These are phyloP conservation scores for Metschnikowia colocasiae DNA, from an alignment of 805 yeast species.

Conservation along the genomic window DNA sequence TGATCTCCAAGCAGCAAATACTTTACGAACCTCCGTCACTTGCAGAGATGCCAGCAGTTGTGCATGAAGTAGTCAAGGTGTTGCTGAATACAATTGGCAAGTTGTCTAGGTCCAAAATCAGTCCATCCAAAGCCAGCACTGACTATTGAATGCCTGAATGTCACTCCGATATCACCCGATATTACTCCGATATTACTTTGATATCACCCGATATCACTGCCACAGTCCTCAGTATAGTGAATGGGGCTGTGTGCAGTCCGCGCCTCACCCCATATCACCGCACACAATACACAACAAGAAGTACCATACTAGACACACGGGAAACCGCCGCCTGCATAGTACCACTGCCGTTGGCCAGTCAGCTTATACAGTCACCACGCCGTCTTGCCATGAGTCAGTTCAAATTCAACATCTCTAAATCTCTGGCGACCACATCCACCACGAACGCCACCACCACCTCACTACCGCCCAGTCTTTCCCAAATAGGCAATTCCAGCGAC, in stretches of 20 bases:
- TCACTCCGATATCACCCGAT: no score
- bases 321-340: background rate
- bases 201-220: no score
- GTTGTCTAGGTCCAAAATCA: no score
- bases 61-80: no score
- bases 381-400: background rate
- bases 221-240: no score
- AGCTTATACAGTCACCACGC: background rate
- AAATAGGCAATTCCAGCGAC: background rate
- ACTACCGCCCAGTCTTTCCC: constrained; percentile 4
- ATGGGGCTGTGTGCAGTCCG: constrained; percentile 3
- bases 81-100: no score
- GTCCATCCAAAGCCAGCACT: no score
- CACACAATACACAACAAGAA: background rate
- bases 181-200: no score
- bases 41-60: no score
- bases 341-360: background rate
- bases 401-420: constrained; percentile 34
- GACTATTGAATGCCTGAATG: no score
- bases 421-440: constrained; percentile 42
- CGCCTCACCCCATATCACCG: constrained; percentile 3
- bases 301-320: background rate
- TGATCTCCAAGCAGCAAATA: no score
- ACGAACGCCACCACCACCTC: constrained; percentile 31
- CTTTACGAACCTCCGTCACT: no score